Percentiles rank a stretch among this genome's conserved stretches.
phyloP scores from a whole-genome alignment of 768 basidiomycete genomes.

The Gautieria morchelliformis region DNA sequence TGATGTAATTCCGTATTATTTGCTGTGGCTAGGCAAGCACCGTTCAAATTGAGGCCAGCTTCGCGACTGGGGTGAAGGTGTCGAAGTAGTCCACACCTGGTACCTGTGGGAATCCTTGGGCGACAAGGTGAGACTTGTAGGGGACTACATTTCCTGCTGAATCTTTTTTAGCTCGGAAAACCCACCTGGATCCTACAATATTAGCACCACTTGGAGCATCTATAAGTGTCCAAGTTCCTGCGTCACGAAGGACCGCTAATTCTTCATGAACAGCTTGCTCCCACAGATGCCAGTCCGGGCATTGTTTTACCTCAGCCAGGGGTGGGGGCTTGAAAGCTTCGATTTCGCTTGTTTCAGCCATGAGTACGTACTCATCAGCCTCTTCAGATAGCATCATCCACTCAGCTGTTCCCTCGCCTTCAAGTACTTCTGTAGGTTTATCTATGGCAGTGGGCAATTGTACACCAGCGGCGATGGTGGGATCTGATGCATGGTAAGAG shows the following conservation, averaged over 20 bases:
- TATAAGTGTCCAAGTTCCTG: slow-evolving; percentile 16
- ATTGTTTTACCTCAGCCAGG: slow-evolving; percentile 15
- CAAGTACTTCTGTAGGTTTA: background rate
- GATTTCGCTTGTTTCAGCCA: background rate
- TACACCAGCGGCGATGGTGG: too few relatives aligned
- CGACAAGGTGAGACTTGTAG: slow-evolving; percentile 20
- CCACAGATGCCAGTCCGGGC: slow-evolving; percentile 16
- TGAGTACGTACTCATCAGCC: slow-evolving; percentile 6
- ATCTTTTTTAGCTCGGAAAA: slow-evolving; percentile 22
- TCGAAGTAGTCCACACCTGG: slow-evolving; percentile 25
- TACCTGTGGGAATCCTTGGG: slow-evolving; percentile 33
- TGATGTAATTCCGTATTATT: slow-evolving; percentile 28
- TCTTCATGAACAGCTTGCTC: slow-evolving; percentile 12
- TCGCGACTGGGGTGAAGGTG: slow-evolving; percentile 10
- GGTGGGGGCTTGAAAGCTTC: slow-evolving; percentile 6
- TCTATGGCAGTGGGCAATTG: too few relatives aligned
- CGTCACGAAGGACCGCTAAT: slow-evolving; percentile 9
- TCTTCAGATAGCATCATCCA: background rate
- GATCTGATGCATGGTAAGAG: too few relatives aligned
- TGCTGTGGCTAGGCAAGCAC: slow-evolving; percentile 25
- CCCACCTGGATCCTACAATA: slow-evolving; percentile 18
- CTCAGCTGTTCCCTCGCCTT: background rate
- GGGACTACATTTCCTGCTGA: slow-evolving; percentile 15
- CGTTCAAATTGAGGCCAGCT: slow-evolving; percentile 20
- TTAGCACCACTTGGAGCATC: slow-evolving; percentile 14